Percentiles rank a stretch among this genome's conserved stretches.
Evolutionary conservation across 139 green algal genomes (phyloP).

Genomic region (Eudorina sp.): DNA sequence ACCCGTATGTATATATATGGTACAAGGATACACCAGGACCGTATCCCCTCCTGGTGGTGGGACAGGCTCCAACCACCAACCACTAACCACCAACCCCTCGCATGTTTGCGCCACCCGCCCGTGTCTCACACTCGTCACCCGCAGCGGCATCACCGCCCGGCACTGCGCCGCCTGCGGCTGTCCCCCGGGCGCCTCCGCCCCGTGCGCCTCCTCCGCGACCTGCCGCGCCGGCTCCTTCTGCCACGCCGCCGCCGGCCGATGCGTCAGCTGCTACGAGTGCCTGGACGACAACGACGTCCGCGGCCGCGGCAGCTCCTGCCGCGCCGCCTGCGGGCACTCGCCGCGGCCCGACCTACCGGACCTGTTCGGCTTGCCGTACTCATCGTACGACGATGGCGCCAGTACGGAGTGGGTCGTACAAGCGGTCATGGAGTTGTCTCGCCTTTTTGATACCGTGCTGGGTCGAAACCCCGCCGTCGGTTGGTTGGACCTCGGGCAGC

Average conservation of each 20-base stretch:
- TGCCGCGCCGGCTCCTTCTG: slow-evolving; percentile 20
- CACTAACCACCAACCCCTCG: too few relatives aligned
- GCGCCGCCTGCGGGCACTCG: background rate
- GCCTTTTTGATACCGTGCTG: background rate
- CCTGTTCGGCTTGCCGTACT: slow-evolving; percentile 12
- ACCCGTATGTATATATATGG: too few relatives aligned
- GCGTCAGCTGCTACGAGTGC: slow-evolving; percentile 38
- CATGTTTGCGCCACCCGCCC: too few relatives aligned
- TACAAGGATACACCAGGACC: too few relatives aligned
- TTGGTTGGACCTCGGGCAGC: slow-evolving; percentile 1
- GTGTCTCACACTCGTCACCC: background rate
- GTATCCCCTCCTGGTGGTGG: too few relatives aligned
- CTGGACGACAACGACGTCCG: slow-evolving; percentile 11
- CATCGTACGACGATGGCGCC: background rate
- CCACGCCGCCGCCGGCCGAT: background rate
- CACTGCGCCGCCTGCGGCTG: slow-evolving; percentile 25
- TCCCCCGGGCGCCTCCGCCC: background rate
- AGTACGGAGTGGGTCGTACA: slow-evolving; percentile 8
- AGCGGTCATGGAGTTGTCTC: background rate
- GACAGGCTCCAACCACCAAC: too few relatives aligned
- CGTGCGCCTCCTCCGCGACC: background rate
- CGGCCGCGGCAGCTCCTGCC: background rate
- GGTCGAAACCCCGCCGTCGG: background rate
- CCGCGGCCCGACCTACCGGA: background rate
- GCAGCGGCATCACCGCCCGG: background rate